These are phyloP conservation scores for Talaromyces atroroseus DNA, from an alignment of 2,329 filamentous ascomycete genomes.

Conservation along the genomic window DNA sequence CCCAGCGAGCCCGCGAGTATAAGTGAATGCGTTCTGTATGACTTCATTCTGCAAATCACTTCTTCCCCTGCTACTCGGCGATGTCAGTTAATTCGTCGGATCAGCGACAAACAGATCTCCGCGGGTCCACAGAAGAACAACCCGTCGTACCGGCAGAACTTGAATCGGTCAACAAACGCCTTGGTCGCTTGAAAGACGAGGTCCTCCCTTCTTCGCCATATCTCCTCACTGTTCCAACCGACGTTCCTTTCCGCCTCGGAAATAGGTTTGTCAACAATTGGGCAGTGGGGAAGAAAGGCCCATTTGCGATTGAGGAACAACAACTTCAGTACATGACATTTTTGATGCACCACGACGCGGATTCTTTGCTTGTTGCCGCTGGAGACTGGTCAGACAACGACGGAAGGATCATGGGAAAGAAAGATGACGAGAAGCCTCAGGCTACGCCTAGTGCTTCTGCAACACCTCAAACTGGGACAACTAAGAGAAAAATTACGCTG, in stretches of 20 bases:
- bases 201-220: constrained; percentile 42
- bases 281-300: constrained; percentile 45
- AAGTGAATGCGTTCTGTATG: not conserved
- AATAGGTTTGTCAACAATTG: constrained; percentile 41
- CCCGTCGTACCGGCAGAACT: constrained; percentile 21
- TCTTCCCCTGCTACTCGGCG: constrained; percentile 20
- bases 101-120: constrained; percentile 22
- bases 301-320: constrained; percentile 53
- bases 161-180: constrained; percentile 29
- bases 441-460: constrained; percentile 12
- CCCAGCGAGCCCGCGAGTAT: not conserved
- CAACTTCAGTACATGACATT: constrained; percentile 60
- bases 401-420: constrained; percentile 42
- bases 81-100: constrained; percentile 35
- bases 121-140: constrained; percentile 20
- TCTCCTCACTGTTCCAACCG: constrained; percentile 42
- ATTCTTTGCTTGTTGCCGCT: constrained; percentile 47
- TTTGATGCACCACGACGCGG: constrained; percentile 52
- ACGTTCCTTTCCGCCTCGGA: constrained; percentile 41
- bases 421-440: constrained; percentile 30
- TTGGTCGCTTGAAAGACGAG: constrained; percentile 37
- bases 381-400: constrained; percentile 50
- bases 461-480: constrained; percentile 34
- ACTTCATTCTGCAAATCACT: constrained; percentile 4
- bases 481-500: constrained; percentile 58